Percentiles rank a stretch among this genome's conserved stretches.
Evolutionary conservation across 345 rosid species (phyloP).

Genomic region (Salix arbutifolia): DNA sequence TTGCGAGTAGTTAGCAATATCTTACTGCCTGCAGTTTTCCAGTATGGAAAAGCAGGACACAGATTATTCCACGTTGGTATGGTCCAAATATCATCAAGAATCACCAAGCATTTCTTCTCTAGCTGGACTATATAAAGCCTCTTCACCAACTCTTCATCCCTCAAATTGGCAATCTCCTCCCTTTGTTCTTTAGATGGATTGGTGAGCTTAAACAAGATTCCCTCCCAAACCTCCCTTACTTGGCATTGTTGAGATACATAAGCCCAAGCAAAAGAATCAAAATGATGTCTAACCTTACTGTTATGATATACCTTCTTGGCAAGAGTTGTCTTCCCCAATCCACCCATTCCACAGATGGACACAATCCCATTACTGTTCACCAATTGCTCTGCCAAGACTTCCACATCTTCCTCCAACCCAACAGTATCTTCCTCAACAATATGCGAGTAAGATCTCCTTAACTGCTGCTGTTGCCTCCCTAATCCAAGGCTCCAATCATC

Average conservation of each 20-base stretch:
- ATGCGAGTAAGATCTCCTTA: constrained; percentile 29
- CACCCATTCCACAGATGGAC: constrained; percentile 48
- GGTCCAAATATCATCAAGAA: constrained; percentile 44
- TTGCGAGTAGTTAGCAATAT: constrained; percentile 43
- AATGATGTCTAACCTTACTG: constrained; percentile 17
- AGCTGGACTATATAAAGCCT: constrained; percentile 12
- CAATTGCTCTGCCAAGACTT: constrained; percentile 19
- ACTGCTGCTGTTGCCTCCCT: constrained; percentile 14
- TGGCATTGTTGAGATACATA: constrained; percentile 36
- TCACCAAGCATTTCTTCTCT: constrained; percentile 28
- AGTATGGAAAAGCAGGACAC: constrained; percentile 22
- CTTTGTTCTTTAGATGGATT: constrained; percentile 20
- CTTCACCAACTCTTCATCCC: constrained; percentile 29
- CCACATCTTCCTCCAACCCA: constrained; percentile 27
- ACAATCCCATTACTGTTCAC: constrained; percentile 14
- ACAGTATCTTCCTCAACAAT: constrained; percentile 23
- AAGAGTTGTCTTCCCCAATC: constrained; percentile 46
- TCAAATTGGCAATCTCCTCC: constrained; percentile 29
- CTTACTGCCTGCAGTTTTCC: constrained; percentile 22
- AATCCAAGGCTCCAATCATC: background rate
- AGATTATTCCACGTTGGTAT: constrained; percentile 30
- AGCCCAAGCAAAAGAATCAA: constrained; percentile 34
- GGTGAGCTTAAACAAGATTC: constrained; percentile 25
- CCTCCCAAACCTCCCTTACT: constrained; percentile 26
- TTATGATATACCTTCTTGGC: constrained; percentile 33